Evolutionary conservation across 1,284 basidiomycete genomes (phyloP).

Genomic region (Veloporphyrellus conicus): DNA sequence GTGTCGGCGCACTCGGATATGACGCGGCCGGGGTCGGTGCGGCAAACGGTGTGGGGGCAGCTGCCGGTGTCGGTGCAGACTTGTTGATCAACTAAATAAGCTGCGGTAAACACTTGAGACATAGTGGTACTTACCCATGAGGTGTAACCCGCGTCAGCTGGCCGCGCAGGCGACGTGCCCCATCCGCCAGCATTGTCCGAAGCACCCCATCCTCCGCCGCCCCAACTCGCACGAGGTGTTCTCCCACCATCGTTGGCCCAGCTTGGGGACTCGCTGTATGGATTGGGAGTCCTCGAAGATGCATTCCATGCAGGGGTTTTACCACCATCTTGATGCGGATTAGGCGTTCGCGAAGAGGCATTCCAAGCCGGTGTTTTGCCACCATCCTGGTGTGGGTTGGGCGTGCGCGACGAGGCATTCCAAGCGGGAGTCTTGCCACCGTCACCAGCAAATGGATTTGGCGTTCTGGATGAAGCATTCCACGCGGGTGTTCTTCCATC

Average conservation of each 20-base stretch:
- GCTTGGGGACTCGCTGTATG: slow-evolving; percentile 37
- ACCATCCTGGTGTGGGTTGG: slow-evolving; percentile 57
- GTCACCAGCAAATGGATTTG: slow-evolving; percentile 49
- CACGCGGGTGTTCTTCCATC: slow-evolving; percentile 63
- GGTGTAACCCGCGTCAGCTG: slow-evolving; percentile 30
- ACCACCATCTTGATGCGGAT: slow-evolving; percentile 56
- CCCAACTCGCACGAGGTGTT: slow-evolving; percentile 35
- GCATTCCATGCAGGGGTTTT: slow-evolving; percentile 58
- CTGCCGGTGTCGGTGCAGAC: slow-evolving; percentile 55
- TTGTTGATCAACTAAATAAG: slow-evolving; percentile 17
- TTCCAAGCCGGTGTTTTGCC: slow-evolving; percentile 65
- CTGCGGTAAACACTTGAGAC: not conserved
- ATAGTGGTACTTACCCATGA: slow-evolving; percentile 31
- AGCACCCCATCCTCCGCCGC: slow-evolving; percentile 28
- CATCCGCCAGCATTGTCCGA: slow-evolving; percentile 17
- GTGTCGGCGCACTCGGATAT: slow-evolving; percentile 37
- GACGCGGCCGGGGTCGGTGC: slow-evolving; percentile 33
- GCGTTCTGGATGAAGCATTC: slow-evolving; percentile 50
- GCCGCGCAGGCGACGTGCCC: slow-evolving; percentile 37
- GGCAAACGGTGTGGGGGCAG: slow-evolving; percentile 50
- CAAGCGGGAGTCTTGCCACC: slow-evolving; percentile 59
- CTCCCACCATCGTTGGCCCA: slow-evolving; percentile 37
- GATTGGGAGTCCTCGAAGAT: slow-evolving; percentile 57
- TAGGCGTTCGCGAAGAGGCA: slow-evolving; percentile 53
- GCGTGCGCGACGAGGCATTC: slow-evolving; percentile 49